A percentile compares a stretch with the other conserved stretches of the same genome.
These are phyloP conservation scores for Oryza coarctata DNA, from an alignment of 176 grass and related monocot genomes.

Conservation along the genomic window DNA sequence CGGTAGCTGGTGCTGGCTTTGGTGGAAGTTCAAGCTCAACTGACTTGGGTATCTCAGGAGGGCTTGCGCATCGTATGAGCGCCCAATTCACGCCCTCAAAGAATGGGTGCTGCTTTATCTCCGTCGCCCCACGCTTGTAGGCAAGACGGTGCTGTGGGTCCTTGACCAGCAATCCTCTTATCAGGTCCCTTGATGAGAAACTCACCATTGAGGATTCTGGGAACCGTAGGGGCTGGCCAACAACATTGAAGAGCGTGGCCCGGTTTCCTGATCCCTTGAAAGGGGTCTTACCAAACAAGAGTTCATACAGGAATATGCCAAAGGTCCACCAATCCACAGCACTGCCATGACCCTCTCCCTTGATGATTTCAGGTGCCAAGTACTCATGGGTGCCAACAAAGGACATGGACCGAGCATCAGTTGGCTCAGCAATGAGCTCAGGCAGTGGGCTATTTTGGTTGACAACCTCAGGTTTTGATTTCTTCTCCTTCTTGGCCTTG, in stretches of 20 bases:
- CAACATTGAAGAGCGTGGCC: constrained; percentile 79
- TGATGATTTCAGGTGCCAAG: constrained; percentile 75
- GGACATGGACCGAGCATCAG: constrained; percentile 76
- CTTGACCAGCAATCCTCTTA: constrained; percentile 71
- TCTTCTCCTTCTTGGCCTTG: constrained; percentile 56
- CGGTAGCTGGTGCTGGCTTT: constrained; percentile 42
- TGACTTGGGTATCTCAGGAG: constrained; percentile 65
- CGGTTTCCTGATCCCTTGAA: constrained; percentile 83
- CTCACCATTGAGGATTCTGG: constrained; percentile 65
- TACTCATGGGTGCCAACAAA: constrained; percentile 84
- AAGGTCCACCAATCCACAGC: constrained; percentile 90
- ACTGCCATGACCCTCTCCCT: constrained; percentile 76
- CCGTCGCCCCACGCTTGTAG: constrained; percentile 66
- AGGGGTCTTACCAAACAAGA: constrained; percentile 72
- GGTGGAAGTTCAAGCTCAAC: constrained; percentile 47
- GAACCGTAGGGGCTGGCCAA: constrained; percentile 67
- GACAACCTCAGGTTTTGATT: constrained; percentile 60
- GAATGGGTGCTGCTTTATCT: constrained; percentile 82
- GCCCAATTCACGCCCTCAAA: constrained; percentile 83
- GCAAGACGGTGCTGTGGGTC: constrained; percentile 72
- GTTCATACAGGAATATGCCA: constrained; percentile 79
- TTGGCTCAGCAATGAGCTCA: constrained; percentile 71
- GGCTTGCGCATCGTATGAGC: constrained; percentile 63
- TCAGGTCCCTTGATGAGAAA: constrained; percentile 70
- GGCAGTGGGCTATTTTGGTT: constrained; percentile 70